A percentile compares a stretch with the other conserved stretches of the same genome.
Conservation (phyloP, 371 early-diverging fungal species). For the Mortierella sp. region DNA sequence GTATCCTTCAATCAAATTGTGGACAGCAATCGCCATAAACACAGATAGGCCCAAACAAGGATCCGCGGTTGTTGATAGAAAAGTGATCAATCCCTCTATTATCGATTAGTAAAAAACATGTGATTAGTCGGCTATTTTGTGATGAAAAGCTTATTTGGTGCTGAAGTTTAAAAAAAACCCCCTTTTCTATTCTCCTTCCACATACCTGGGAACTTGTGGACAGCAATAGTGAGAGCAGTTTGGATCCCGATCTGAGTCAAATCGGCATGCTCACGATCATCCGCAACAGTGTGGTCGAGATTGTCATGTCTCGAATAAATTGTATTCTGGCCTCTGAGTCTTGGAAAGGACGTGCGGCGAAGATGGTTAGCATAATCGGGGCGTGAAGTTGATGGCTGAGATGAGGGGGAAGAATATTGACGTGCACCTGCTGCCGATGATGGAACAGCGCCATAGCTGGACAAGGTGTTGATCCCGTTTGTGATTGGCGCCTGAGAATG, state of each 20-base stretch:
- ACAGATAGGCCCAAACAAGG: slow-evolving; percentile 77
- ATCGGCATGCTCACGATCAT: slow-evolving; percentile 51
- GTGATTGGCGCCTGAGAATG: background rate
- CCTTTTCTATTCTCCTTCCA: slow-evolving; percentile 2
- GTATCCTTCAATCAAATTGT: slow-evolving; percentile 87
- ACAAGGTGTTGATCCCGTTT: slow-evolving; percentile 4
- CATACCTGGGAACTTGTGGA: slow-evolving; percentile 84
- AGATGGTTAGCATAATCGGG: slow-evolving; percentile 24
- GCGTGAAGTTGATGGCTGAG: slow-evolving; percentile 2
- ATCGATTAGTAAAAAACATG: background rate
- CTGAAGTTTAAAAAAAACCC: background rate
- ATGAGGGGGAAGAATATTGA: background rate
- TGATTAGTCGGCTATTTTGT: background rate
- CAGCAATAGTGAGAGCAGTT: slow-evolving; percentile 82
- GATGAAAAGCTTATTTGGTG: background rate
- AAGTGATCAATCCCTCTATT: slow-evolving; percentile 83
- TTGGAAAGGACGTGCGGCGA: slow-evolving; percentile 48
- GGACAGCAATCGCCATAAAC: slow-evolving; percentile 79
- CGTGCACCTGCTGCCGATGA: background rate
- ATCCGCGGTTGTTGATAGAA: slow-evolving; percentile 75
- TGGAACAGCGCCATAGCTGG: slow-evolving; percentile 24
- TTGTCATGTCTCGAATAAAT: slow-evolving; percentile 41
- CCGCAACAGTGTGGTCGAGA: slow-evolving; percentile 47
- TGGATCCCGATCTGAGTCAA: slow-evolving; percentile 73
- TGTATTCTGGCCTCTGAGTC: slow-evolving; percentile 19